phyloP scores from a whole-genome alignment of 75 land plant species.

The Pinus taeda region DNA sequence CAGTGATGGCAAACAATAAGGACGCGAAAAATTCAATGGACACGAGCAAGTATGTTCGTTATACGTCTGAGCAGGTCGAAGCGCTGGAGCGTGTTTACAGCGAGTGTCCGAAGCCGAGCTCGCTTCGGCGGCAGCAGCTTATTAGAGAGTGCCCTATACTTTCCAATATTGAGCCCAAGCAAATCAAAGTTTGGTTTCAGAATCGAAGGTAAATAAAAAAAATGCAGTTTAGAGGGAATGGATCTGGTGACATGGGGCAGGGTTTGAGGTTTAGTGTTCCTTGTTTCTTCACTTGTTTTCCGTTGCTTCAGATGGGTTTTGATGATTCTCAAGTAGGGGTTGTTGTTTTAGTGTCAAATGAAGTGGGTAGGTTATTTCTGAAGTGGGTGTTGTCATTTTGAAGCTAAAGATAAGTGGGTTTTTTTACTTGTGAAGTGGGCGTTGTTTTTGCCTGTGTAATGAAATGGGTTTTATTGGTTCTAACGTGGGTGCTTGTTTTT shows the following conservation, averaged over 20 bases:
- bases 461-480: conserved; percentile 34
- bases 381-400: no score
- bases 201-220: conserved; percentile 72
- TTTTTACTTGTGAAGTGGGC: not conserved
- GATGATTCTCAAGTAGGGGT: no score
- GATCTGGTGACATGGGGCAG: not conserved
- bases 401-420: not conserved
- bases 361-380: no score
- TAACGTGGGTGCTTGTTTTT: conserved; percentile 29
- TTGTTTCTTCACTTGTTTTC: no score
- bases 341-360: no score
- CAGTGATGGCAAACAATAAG: conserved; percentile 6
- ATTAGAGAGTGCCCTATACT: conserved; percentile 95
- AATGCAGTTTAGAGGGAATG: not conserved
- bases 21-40: conserved; percentile 9
- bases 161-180: conserved; percentile 92
- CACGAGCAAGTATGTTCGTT: conserved; percentile 33
- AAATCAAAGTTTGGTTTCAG: conserved; percentile 99
- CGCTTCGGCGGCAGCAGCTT: conserved; percentile 88
- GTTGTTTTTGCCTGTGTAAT: conserved; percentile 9
- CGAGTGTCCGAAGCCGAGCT: conserved; percentile 98
- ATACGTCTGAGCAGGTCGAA: conserved; percentile 96
- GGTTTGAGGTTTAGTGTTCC: no score
- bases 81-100: conserved; percentile 90
- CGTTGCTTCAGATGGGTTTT: no score